Percentiles rank a stretch among this genome's conserved stretches.
phyloP scores from a whole-genome alignment of 352 stramenopile species.

The Phytopythium mirpurense region DNA sequence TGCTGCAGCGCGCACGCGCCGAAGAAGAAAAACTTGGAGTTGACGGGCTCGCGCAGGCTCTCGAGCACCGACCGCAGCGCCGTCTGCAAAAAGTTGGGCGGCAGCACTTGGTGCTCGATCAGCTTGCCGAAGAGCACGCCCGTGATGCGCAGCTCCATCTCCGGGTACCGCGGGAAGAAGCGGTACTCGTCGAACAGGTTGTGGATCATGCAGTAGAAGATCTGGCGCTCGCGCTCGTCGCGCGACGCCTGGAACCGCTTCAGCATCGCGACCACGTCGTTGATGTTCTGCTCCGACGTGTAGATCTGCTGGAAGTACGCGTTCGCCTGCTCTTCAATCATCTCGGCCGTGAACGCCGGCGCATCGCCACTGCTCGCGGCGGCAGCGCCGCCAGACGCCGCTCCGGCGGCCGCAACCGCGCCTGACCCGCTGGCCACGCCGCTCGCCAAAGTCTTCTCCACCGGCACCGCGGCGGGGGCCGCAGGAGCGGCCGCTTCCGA shows the following conservation, averaged over 20 bases:
- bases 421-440: conserved; percentile 11
- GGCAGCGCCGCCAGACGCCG: background rate
- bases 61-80: conserved; percentile 97
- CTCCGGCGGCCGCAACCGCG: conserved; percentile 5
- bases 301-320: conserved; percentile 99
- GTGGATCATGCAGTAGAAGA: conserved; percentile 99
- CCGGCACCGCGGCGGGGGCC: conserved; percentile 1
- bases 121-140: conserved; percentile 97
- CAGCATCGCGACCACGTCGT: conserved; percentile 97
- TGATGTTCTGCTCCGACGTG: conserved; percentile 97
- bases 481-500: conserved; percentile 23
- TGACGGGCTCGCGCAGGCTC: conserved; percentile 94
- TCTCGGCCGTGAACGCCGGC: conserved; percentile 82
- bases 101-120: conserved; percentile 98
- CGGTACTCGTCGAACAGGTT: conserved; percentile 99
- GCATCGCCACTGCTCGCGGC: conserved; percentile 12
- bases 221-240: conserved; percentile 96
- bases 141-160: conserved; percentile 98
- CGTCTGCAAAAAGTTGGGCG: conserved; percentile 97
- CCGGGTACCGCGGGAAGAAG: conserved; percentile 98
- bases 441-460: conserved; percentile 1
- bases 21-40: conserved; percentile 98
- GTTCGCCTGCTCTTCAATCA: conserved; percentile 98
- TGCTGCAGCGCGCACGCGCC: conserved; percentile 98
- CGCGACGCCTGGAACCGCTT: conserved; percentile 97